Conservation (phyloP, 768 basidiomycete genomes). For the Russula earlei region DNA sequence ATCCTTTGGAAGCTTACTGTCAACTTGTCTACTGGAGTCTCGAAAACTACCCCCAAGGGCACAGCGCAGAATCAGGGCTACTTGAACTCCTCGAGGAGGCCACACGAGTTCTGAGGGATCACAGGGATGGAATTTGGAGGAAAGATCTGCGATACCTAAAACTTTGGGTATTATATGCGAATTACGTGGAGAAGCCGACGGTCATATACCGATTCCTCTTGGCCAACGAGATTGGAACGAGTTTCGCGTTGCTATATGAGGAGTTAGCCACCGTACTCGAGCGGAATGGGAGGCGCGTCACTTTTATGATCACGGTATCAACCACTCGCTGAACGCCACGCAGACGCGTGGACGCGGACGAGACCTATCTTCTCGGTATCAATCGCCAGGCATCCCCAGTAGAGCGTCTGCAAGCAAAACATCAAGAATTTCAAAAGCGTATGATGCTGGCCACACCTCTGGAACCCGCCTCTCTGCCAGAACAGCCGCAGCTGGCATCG, state of each 20-base stretch:
- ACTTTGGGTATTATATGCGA: slow-evolving; percentile 90
- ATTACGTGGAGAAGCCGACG: slow-evolving; percentile 81
- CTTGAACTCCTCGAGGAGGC: slow-evolving; percentile 89
- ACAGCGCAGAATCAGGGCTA: slow-evolving; percentile 81
- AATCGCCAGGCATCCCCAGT: slow-evolving; percentile 72
- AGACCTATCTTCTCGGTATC: slow-evolving; percentile 80
- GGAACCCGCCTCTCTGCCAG: slow-evolving; percentile 22
- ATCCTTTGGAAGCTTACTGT: slow-evolving; percentile 80
- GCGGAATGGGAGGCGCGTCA: slow-evolving; percentile 63
- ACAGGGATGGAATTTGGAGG: slow-evolving; percentile 64
- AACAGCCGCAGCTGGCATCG: slow-evolving; percentile 28
- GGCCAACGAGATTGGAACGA: slow-evolving; percentile 83
- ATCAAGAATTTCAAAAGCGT: slow-evolving; percentile 84
- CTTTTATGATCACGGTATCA: slow-evolving; percentile 10
- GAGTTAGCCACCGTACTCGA: slow-evolving; percentile 85
- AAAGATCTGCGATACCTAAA: slow-evolving; percentile 82
- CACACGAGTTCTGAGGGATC: slow-evolving; percentile 73
- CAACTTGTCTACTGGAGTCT: slow-evolving; percentile 85
- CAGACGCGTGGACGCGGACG: slow-evolving; percentile 85
- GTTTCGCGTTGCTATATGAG: slow-evolving; percentile 77
- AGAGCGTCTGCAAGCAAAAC: slow-evolving; percentile 66
- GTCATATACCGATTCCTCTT: slow-evolving; percentile 87
- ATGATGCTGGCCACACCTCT: slow-evolving; percentile 53
- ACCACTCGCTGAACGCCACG: slow-evolving; percentile 7
- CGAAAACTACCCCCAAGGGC: slow-evolving; percentile 91